Evolutionary conservation across 208 protist genomes (phyloP).

Genomic region (Acanthamoeba sp.): DNA sequence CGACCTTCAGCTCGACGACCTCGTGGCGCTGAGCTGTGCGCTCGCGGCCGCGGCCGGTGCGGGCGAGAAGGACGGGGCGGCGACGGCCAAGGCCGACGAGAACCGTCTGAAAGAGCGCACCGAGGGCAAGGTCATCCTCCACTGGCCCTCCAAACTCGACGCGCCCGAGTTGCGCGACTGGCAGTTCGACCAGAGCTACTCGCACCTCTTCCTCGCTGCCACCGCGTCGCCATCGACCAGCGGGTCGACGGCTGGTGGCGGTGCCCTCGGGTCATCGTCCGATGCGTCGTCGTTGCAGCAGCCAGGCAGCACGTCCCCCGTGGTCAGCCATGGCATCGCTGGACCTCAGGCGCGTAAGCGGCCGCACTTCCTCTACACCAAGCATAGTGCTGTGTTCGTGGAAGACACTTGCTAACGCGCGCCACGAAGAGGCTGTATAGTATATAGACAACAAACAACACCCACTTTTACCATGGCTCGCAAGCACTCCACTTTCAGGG

Average conservation of each 20-base stretch:
- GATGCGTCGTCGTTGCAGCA: background rate
- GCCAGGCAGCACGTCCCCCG: slow-evolving; percentile 35
- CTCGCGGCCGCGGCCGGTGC: background rate
- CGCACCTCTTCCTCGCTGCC: slow-evolving; percentile 39
- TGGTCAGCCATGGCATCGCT: background rate
- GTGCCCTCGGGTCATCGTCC: background rate
- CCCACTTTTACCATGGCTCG: background rate
- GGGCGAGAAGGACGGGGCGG: slow-evolving; percentile 56
- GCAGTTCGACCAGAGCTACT: slow-evolving; percentile 61
- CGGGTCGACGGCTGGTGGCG: background rate
- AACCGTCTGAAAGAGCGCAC: slow-evolving; percentile 30
- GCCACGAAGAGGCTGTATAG: background rate
- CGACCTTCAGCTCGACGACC: background rate
- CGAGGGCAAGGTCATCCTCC: slow-evolving; percentile 57
- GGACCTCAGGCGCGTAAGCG: slow-evolving; percentile 11
- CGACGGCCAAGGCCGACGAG: slow-evolving; percentile 13
- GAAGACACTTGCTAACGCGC: slow-evolving; percentile 54
- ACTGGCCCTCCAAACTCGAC: slow-evolving; percentile 65
- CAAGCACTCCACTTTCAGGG: background rate
- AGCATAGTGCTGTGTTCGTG: slow-evolving; percentile 60
- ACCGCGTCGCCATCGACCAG: background rate
- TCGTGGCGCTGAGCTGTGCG: slow-evolving; percentile 29
- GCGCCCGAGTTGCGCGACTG: slow-evolving; percentile 52
- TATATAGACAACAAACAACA: slow-evolving; percentile 11
- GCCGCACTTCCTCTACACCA: slow-evolving; percentile 65